A percentile compares a stretch with the other conserved stretches of the same genome.
Conservation (phyloP, 495 filamentous ascomycete genomes). For the Aspergillus nidulans region DNA sequence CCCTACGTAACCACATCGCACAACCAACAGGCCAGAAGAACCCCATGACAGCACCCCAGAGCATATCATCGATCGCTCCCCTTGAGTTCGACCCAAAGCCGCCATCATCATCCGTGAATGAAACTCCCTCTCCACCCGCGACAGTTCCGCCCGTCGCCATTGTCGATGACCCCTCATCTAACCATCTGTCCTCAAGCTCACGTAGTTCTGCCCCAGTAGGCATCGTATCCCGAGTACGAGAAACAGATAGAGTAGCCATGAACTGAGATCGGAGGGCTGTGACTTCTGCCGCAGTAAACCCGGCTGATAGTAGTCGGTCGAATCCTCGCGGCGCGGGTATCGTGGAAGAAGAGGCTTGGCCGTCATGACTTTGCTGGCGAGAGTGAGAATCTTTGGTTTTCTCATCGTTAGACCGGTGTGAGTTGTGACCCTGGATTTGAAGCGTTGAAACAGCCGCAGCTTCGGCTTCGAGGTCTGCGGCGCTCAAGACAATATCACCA, state of each 20-base stretch:
- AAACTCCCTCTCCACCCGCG: slow-evolving; percentile 31
- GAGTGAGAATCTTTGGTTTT: not conserved
- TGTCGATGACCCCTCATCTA: slow-evolving; percentile 64
- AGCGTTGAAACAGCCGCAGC: slow-evolving; percentile 42
- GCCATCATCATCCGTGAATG: slow-evolving; percentile 49
- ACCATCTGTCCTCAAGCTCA: slow-evolving; percentile 83
- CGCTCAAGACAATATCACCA: slow-evolving; percentile 58
- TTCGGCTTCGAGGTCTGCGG: slow-evolving; percentile 66
- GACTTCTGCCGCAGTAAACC: slow-evolving; percentile 78
- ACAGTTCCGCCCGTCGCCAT: slow-evolving; percentile 30
- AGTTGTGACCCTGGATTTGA: slow-evolving; percentile 8
- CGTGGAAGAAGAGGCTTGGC: slow-evolving; percentile 22
- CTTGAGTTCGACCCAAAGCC: slow-evolving; percentile 41
- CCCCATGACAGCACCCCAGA: slow-evolving; percentile 82
- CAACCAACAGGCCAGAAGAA: slow-evolving; percentile 93
- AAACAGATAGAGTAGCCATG: slow-evolving; percentile 66
- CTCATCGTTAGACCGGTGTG: not conserved
- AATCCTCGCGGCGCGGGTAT: slow-evolving; percentile 77
- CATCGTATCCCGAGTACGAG: slow-evolving; percentile 82
- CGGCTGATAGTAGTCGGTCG: slow-evolving; percentile 73
- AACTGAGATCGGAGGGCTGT: slow-evolving; percentile 81
- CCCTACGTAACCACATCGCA: slow-evolving; percentile 75
- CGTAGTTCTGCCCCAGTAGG: slow-evolving; percentile 58
- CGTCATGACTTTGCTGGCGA: slow-evolving; percentile 3
- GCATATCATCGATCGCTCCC: slow-evolving; percentile 71